These are phyloP conservation scores for Cercophora sp. DNA, from an alignment of 495 filamentous ascomycete species.

Conservation along the genomic window DNA sequence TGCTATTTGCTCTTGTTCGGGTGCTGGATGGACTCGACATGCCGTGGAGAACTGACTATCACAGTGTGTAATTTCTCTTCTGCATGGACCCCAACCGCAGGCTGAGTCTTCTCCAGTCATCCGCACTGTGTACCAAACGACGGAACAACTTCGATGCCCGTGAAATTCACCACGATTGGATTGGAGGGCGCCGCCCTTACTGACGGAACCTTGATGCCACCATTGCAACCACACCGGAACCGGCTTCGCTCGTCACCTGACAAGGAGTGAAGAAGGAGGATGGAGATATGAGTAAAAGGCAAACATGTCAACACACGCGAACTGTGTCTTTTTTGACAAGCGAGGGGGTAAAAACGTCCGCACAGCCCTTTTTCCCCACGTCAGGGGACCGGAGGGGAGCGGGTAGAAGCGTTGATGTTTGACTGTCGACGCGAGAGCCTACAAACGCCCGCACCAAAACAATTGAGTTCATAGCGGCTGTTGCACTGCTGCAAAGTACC, in stretches of 20 bases:
- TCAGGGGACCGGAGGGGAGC: neutral
- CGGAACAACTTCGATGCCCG: no score
- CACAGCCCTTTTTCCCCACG: neutral
- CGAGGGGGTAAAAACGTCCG: neutral
- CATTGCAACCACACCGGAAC: conserved; percentile 5
- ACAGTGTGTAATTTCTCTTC: conserved; percentile 2
- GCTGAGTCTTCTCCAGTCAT: conserved; percentile 3
- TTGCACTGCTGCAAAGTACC: conserved; percentile 23
- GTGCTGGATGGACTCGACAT: neutral
- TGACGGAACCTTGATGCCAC: conserved; percentile 21
- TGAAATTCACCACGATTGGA: no score
- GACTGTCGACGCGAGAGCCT: neutral
- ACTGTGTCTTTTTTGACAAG: no score
- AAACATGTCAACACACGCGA: neutral
- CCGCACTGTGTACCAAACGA: conserved; percentile 19
- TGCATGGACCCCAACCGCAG: conserved; percentile 10
- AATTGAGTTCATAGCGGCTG: conserved; percentile 16
- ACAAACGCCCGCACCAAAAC: conserved; percentile 5
- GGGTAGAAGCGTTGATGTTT: conserved; percentile 5
- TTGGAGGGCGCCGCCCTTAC: conserved; percentile 5
- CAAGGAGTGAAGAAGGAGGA: neutral
- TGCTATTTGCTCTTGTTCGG: conserved; percentile 7
- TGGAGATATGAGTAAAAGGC: neutral
- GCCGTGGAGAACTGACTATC: neutral
- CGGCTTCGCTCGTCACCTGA: conserved; percentile 13